A percentile compares a stretch with the other conserved stretches of the same genome.
These are phyloP conservation scores for Chaetoceros tenuissimus DNA, from an alignment of 108 stramenopile species.

Conservation along the genomic window DNA sequence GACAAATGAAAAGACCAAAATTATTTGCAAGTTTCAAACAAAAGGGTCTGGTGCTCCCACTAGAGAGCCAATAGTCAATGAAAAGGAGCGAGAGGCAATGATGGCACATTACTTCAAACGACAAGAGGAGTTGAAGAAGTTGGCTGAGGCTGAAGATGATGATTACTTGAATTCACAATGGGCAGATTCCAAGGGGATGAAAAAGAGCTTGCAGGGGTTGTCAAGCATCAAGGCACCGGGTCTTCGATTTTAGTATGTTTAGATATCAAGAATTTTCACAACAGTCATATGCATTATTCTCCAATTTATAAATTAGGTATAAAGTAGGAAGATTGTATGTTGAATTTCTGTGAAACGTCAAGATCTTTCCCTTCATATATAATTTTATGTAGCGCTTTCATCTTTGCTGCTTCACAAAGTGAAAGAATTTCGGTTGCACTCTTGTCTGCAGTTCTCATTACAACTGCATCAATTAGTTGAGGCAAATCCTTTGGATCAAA, in stretches of 20 bases:
- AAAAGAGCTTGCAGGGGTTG: slow-evolving; percentile 35
- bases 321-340: too few species aligned
- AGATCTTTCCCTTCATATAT: too few species aligned
- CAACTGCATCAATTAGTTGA: slow-evolving; percentile 29
- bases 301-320: too few species aligned
- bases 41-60: slow-evolving; percentile 68
- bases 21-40: slow-evolving; percentile 65
- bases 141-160: slow-evolving; percentile 73
- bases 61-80: slow-evolving; percentile 75
- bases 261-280: too few species aligned
- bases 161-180: slow-evolving; percentile 74
- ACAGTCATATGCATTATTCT: too few species aligned
- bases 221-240: slow-evolving; percentile 31
- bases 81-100: slow-evolving; percentile 89
- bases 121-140: slow-evolving; percentile 80
- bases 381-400: slow-evolving; percentile 21
- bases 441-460: slow-evolving; percentile 41
- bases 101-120: slow-evolving; percentile 87
- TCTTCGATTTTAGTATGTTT: slow-evolving; percentile 22
- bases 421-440: slow-evolving; percentile 54
- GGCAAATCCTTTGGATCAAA: slow-evolving; percentile 24
- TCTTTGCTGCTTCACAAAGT: slow-evolving; percentile 52
- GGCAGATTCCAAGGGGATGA: slow-evolving; percentile 82
- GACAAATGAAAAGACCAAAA: slow-evolving; percentile 83
- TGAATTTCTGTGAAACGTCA: too few species aligned